Evolutionary conservation across 2,329 filamentous ascomycete species (phyloP).

Genomic region (Huntiella omanensis): DNA sequence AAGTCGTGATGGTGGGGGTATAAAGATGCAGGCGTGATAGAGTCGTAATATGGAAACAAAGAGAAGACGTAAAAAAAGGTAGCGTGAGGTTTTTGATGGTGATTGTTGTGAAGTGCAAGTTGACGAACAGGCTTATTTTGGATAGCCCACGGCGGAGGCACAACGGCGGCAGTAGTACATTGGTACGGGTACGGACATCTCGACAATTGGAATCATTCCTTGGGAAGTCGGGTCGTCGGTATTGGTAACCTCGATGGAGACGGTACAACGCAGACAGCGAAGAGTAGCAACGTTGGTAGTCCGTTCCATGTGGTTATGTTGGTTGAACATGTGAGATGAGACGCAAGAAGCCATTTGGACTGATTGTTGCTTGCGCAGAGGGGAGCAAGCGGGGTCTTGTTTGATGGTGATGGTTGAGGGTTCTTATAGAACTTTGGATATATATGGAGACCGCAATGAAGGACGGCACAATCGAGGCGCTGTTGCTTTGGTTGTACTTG

Average conservation of each 20-base stretch:
- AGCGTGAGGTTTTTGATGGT: neutral
- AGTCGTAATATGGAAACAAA: neutral
- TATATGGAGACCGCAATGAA: neutral
- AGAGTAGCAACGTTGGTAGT: conserved; percentile 40
- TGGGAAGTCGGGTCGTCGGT: conserved; percentile 38
- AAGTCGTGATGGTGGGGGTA: conserved; percentile 1
- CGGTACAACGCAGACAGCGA: conserved; percentile 43
- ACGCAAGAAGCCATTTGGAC: conserved; percentile 3
- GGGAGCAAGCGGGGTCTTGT: neutral
- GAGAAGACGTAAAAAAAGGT: neutral
- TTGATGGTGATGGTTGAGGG: neutral
- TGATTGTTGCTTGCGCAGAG: neutral
- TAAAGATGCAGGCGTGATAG: conserved; percentile 1
- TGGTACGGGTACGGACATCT: conserved; percentile 26
- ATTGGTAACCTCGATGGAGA: conserved; percentile 39
- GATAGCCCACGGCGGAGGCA: conserved; percentile 34
- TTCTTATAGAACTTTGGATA: neutral
- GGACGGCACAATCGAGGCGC: neutral
- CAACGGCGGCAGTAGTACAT: conserved; percentile 45
- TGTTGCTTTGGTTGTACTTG: neutral
- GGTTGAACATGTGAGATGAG: neutral
- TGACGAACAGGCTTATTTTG: neutral
- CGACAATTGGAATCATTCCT: conserved; percentile 46
- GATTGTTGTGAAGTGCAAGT: neutral
- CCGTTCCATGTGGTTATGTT: conserved; percentile 16